These are phyloP conservation scores for Firmiana major DNA, from an alignment of 345 rosid species.

Conservation along the genomic window DNA sequence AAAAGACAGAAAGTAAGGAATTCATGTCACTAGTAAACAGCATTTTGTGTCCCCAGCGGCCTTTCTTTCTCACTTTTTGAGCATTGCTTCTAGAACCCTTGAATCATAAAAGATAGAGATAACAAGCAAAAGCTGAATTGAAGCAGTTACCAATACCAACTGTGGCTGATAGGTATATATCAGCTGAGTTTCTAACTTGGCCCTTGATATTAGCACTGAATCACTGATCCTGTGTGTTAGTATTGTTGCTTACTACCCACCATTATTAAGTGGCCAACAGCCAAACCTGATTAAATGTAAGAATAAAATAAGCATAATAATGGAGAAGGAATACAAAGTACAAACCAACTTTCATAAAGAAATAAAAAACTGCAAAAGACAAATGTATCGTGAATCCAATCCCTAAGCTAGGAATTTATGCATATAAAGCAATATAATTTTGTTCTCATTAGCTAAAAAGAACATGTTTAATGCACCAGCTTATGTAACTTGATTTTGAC, in stretches of 20 bases:
- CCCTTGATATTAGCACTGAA: slow-evolving; percentile 5
- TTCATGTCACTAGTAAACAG: slow-evolving; percentile 22
- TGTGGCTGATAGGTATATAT: slow-evolving; percentile 17
- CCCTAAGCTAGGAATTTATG: slow-evolving; percentile 39
- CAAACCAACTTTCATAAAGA: slow-evolving; percentile 16
- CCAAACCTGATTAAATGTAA: slow-evolving; percentile 39
- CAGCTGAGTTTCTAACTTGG: slow-evolving; percentile 16
- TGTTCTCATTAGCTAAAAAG: slow-evolving; percentile 26
- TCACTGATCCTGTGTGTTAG: neutral
- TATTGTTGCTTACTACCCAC: neutral
- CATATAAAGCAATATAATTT: slow-evolving; percentile 31
- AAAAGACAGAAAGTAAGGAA: slow-evolving; percentile 41
- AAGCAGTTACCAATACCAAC: slow-evolving; percentile 17
- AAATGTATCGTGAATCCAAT: slow-evolving; percentile 16
- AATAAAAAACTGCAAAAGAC: slow-evolving; percentile 27
- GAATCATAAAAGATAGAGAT: slow-evolving; percentile 20
- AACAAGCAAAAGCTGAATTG: slow-evolving; percentile 10
- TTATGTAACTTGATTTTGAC: slow-evolving; percentile 29
- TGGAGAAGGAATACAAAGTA: slow-evolving; percentile 26
- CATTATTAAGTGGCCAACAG: slow-evolving; percentile 57
- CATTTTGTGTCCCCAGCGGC: slow-evolving; percentile 25
- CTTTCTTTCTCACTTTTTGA: slow-evolving; percentile 10
- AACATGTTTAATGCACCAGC: slow-evolving; percentile 27
- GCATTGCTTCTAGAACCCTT: slow-evolving; percentile 30
- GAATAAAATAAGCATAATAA: slow-evolving; percentile 29